Percentiles rank a stretch among this genome's conserved stretches.
These are phyloP conservation scores for Tardiomyces depauwii DNA, from an alignment of 1,139 yeast species.

Conservation along the genomic window DNA sequence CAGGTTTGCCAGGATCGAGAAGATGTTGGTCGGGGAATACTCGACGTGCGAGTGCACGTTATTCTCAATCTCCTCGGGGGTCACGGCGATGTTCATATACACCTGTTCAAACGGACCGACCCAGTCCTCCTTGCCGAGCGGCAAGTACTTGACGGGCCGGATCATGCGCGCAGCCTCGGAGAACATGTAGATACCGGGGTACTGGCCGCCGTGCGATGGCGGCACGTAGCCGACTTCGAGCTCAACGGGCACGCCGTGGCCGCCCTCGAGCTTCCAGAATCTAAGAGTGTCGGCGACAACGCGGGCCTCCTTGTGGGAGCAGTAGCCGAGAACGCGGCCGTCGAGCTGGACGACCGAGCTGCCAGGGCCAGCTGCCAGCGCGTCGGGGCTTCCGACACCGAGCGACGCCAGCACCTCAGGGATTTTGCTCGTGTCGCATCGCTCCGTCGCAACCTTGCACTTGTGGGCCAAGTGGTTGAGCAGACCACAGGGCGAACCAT, in stretches of 20 bases:
- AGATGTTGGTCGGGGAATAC: slow-evolving; percentile 84
- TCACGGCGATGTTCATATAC: slow-evolving; percentile 90
- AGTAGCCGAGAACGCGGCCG: slow-evolving; percentile 91
- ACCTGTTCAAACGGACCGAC: slow-evolving; percentile 98
- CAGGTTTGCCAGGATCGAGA: slow-evolving; percentile 88
- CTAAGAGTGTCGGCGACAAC: slow-evolving; percentile 84
- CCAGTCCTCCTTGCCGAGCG: slow-evolving; percentile 69
- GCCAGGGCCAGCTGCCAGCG: slow-evolving; percentile 77
- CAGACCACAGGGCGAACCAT: slow-evolving; percentile 99
- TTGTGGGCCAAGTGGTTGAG: slow-evolving; percentile 93
- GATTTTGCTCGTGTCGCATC: slow-evolving; percentile 61
- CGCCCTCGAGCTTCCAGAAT: slow-evolving; percentile 84
- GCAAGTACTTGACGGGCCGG: slow-evolving; percentile 89
- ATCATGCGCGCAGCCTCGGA: slow-evolving; percentile 93
- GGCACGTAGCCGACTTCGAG: slow-evolving; percentile 95
- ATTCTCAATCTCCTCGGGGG: slow-evolving; percentile 80
- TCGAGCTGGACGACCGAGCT: slow-evolving; percentile 86
- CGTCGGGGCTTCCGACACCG: slow-evolving; percentile 67
- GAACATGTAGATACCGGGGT: slow-evolving; percentile 87
- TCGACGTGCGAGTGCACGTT: slow-evolving; percentile 88
- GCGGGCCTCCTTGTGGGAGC: slow-evolving; percentile 79
- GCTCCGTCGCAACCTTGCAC: slow-evolving; percentile 74
- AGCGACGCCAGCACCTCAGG: slow-evolving; percentile 56
- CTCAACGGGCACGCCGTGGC: slow-evolving; percentile 64
- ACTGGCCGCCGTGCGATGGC: slow-evolving; percentile 89